phyloP scores from a whole-genome alignment of 768 basidiomycete species.

The Candolleomyces aberdarensis region DNA sequence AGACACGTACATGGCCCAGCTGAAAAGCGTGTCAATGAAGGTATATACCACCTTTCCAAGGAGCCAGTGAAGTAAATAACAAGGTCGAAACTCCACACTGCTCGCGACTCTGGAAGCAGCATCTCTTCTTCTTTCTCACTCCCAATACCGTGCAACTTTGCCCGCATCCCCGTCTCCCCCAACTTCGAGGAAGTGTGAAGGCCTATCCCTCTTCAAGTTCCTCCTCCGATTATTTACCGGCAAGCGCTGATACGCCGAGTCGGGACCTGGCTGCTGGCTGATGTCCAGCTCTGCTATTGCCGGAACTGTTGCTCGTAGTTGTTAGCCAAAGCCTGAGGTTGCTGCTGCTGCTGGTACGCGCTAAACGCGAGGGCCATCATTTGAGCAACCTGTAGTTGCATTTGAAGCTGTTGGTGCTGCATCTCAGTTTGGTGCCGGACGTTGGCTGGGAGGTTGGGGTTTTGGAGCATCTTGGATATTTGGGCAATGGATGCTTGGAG shows the following conservation, averaged over 20 bases:
- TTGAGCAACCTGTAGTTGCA: constrained; percentile 78
- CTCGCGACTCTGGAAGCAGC: no score
- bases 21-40: no score
- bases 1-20: no score
- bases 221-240: constrained; percentile 80
- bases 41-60: no score
- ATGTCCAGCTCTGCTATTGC: constrained; percentile 32
- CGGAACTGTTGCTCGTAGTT: constrained; percentile 33
- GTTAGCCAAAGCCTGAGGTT: constrained; percentile 2
- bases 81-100: no score
- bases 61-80: no score
- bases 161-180: constrained; percentile 51
- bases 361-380: constrained; percentile 64
- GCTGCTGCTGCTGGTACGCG: constrained; percentile 34
- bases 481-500: constrained; percentile 86
- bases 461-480: constrained; percentile 75
- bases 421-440: constrained; percentile 80
- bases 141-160: constrained; percentile 77
- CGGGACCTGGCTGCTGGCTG: constrained; percentile 66
- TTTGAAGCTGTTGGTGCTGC: constrained; percentile 78
- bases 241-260: constrained; percentile 84
- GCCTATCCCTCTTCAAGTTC: constrained; percentile 76
- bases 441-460: constrained; percentile 64
- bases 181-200: constrained; percentile 80
- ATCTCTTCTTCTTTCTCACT: constrained; percentile 36